phyloP scores from a whole-genome alignment of 2,329 filamentous ascomycete species.

The Xylariaceae sp. region DNA sequence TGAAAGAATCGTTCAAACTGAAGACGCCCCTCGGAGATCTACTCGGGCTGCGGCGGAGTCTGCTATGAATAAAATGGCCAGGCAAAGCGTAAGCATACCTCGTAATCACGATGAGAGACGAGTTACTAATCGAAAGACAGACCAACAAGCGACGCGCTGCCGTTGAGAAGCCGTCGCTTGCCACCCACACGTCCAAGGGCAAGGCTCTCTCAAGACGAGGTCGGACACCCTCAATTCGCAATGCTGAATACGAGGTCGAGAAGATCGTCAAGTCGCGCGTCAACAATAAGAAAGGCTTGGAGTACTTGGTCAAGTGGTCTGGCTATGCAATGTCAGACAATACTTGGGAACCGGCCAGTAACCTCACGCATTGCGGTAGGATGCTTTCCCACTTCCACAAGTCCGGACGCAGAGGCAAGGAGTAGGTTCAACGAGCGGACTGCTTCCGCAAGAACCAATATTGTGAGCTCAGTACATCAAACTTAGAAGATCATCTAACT shows the following conservation, averaged over 20 bases:
- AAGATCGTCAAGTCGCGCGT: slow-evolving; percentile 37
- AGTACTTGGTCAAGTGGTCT: slow-evolving; percentile 52
- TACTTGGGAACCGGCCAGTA: slow-evolving; percentile 50
- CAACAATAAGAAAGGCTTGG: slow-evolving; percentile 26
- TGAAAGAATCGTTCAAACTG: too few species aligned
- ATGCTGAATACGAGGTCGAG: slow-evolving; percentile 41
- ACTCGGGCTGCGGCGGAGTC: slow-evolving; percentile 10
- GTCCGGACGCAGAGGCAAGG: neutral
- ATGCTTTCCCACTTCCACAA: slow-evolving; percentile 12
- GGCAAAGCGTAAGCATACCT: slow-evolving; percentile 10
- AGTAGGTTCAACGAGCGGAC: neutral
- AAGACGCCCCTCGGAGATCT: slow-evolving; percentile 7
- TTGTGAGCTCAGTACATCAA: too few species aligned
- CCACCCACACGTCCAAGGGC: slow-evolving; percentile 7
- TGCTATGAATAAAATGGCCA: slow-evolving; percentile 10
- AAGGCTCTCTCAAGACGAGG: neutral
- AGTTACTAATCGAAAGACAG: slow-evolving; percentile 6
- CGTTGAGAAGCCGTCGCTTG: neutral
- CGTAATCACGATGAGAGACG: neutral
- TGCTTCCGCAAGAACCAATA: too few species aligned
- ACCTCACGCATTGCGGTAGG: slow-evolving; percentile 35
- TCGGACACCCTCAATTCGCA: slow-evolving; percentile 4
- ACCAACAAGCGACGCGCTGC: slow-evolving; percentile 5
- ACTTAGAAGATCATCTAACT: too few species aligned
- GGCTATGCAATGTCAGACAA: slow-evolving; percentile 39